Conservation (phyloP, 371 early-diverging fungal genomes). For the Batkoa obscura region DNA sequence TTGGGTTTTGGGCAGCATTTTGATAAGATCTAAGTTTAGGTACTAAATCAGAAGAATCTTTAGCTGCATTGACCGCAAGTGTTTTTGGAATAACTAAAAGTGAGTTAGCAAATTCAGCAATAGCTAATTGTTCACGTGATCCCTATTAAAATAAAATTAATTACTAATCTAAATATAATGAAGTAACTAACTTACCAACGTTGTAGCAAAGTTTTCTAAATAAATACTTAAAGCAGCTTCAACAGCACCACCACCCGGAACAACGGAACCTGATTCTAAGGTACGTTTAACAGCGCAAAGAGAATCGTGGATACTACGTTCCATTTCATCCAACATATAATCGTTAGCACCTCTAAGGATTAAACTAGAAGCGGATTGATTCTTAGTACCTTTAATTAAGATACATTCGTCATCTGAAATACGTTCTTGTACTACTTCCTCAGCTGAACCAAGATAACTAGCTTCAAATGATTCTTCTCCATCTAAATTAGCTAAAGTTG, state of each 20-base stretch:
- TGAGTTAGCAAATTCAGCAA: conserved; percentile 96
- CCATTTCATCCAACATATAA: conserved; percentile 99
- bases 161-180: background rate
- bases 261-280: conserved; percentile 90
- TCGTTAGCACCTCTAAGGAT: conserved; percentile 99
- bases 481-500: conserved; percentile 94
- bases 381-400: conserved; percentile 86
- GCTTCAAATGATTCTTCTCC: conserved; percentile 94
- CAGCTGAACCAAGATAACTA: conserved; percentile 82
- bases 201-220: conserved; percentile 94
- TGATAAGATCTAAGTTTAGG: conserved; percentile 91
- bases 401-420: conserved; percentile 98
- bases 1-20: conserved; percentile 54
- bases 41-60: conserved; percentile 92
- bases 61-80: conserved; percentile 96
- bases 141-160: conserved; percentile 14
- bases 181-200: conserved; percentile 28
- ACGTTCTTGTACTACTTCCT: conserved; percentile 89
- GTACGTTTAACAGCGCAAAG: conserved; percentile 97
- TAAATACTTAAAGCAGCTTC: conserved; percentile 95
- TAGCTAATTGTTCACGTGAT: conserved; percentile 88
- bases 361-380: conserved; percentile 75
- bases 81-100: conserved; percentile 96
- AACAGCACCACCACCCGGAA: conserved; percentile 99
- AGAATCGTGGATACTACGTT: conserved; percentile 95